phyloP scores from a whole-genome alignment of 179 eudicot genomes.

The Dionaea muscipula region DNA sequence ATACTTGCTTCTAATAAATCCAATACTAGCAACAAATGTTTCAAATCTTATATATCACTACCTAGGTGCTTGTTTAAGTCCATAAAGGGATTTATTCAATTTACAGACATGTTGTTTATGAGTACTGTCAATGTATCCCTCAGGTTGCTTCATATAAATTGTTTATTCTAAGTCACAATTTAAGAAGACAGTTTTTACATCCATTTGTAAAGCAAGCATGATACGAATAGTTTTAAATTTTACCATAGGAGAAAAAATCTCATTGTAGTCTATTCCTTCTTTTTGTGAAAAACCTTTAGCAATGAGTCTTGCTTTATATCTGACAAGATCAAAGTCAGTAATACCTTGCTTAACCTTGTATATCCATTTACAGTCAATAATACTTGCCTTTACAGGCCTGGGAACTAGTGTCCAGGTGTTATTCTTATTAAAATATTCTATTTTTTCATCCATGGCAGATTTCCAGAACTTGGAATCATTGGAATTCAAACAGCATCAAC shows the following conservation, averaged over 20 bases:
- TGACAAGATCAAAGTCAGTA: background rate
- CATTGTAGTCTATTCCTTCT: background rate
- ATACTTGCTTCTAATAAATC: background rate
- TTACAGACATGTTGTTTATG: background rate
- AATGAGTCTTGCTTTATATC: background rate
- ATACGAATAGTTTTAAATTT: background rate
- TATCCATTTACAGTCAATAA: background rate
- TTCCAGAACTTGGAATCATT: too few species aligned
- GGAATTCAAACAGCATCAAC: too few species aligned
- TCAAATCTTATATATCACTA: background rate
- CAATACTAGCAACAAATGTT: background rate
- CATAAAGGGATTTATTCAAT: background rate
- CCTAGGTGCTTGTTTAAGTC: slow-evolving; percentile 1
- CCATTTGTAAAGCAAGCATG: background rate
- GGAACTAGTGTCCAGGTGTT: background rate
- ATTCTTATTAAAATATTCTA: background rate
- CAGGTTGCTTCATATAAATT: slow-evolving; percentile 6
- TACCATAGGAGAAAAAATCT: background rate
- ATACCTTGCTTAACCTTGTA: background rate
- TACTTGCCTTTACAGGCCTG: background rate
- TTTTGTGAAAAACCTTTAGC: background rate
- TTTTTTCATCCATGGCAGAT: background rate
- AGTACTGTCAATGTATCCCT: background rate
- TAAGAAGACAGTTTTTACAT: slow-evolving; percentile 1
- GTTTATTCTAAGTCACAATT: slow-evolving; percentile 2